Evolutionary conservation across 192 early-diverging fungal genomes (phyloP).

Genomic region (Globomyces pollinis-pini): DNA sequence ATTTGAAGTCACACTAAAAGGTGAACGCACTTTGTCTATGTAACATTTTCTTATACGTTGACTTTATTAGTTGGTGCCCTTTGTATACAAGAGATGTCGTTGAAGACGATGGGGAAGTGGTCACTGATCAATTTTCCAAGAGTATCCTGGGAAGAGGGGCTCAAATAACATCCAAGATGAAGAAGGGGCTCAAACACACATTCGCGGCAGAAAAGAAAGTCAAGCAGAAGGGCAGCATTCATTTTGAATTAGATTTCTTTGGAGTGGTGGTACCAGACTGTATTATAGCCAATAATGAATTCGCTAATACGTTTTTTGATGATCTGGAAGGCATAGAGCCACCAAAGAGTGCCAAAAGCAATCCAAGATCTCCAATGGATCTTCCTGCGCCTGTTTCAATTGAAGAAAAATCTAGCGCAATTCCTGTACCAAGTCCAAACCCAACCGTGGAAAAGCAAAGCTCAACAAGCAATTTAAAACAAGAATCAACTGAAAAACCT

Average conservation of each 20-base stretch:
- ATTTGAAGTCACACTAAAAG: conserved; percentile 18
- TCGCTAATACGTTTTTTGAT: background rate
- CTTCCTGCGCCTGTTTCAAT: background rate
- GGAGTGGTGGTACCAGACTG: background rate
- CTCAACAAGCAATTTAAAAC: background rate
- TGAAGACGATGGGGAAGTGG: background rate
- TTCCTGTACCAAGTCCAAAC: background rate
- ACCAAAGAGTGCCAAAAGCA: too few species aligned
- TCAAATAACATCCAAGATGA: conserved; percentile 6
- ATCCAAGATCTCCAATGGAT: too few species aligned
- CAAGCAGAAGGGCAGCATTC: conserved; percentile 23
- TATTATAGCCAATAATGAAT: too few species aligned
- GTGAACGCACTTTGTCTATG: conserved; percentile 3
- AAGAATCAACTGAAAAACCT: background rate
- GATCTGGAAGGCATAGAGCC: background rate
- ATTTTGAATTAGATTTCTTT: conserved; percentile 24
- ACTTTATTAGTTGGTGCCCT: conserved; percentile 28
- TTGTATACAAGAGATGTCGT: conserved; percentile 22
- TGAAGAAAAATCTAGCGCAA: background rate
- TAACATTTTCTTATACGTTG: background rate
- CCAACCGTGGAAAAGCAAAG: background rate
- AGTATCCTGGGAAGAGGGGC: conserved; percentile 9
- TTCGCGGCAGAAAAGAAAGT: conserved; percentile 13
- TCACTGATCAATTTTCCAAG: background rate
- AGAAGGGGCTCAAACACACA: background rate